Evolutionary conservation across 495 filamentous ascomycete genomes (phyloP).

Genomic region (Recurvomyces mirabilis): DNA sequence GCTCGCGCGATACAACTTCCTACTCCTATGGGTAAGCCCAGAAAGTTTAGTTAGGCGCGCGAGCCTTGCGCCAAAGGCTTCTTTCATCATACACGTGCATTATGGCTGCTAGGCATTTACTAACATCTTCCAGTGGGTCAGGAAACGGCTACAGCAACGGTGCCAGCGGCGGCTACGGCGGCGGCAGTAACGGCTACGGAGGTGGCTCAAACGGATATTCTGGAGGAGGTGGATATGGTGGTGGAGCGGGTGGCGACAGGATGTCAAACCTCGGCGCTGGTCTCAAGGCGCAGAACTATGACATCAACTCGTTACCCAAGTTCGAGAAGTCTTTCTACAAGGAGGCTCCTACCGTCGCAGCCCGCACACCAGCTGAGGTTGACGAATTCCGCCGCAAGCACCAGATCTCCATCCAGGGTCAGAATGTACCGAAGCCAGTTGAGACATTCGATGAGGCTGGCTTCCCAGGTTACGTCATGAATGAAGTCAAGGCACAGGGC

Average conservation of each 20-base stretch:
- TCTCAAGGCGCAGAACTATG: conserved; percentile 77
- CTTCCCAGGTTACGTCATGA: conserved; percentile 93
- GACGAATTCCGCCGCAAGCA: conserved; percentile 74
- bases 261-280: conserved; percentile 85
- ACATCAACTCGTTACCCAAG: conserved; percentile 70
- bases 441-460: conserved; percentile 95
- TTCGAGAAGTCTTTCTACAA: conserved; percentile 99
- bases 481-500: conserved; percentile 94
- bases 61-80: conserved; percentile 12
- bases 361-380: conserved; percentile 66
- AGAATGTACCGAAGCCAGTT: conserved; percentile 77
- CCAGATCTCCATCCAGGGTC: conserved; percentile 66
- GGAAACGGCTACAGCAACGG: conserved; percentile 38
- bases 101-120: too few relatives aligned
- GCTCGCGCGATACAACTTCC: conserved; percentile 15
- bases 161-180: conserved; percentile 38
- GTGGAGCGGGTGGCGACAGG: conserved; percentile 57
- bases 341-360: conserved; percentile 67
- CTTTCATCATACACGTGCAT: conserved; percentile 5
- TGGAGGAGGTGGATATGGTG: conserved; percentile 39
- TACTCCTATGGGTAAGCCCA: conserved; percentile 34
- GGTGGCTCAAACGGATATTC: conserved; percentile 26
- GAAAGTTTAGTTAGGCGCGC: conserved; percentile 18
- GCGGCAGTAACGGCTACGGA: conserved; percentile 22
- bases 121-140: conserved; percentile 30